Evolutionary conservation across 306 rosid genomes (phyloP).

Genomic region (Prinsepia uniflora): DNA sequence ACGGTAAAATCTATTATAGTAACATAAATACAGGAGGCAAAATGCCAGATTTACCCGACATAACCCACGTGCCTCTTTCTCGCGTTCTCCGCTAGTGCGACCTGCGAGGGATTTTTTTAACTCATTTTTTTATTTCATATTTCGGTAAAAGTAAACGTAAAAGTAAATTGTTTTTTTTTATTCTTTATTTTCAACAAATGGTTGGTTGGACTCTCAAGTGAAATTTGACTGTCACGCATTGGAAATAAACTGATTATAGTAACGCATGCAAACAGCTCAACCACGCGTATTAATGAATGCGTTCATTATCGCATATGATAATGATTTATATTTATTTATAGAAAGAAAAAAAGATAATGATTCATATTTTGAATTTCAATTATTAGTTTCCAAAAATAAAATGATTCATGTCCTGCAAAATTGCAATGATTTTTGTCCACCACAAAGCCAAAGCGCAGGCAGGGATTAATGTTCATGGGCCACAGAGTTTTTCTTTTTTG

Average conservation of each 20-base stretch:
- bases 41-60: constrained; percentile 27
- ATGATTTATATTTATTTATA: no score
- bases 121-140: not conserved
- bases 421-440: not conserved
- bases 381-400: not conserved
- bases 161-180: no score
- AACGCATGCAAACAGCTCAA: not conserved
- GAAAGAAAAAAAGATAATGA: no score
- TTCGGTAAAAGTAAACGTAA: no score
- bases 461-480: not conserved
- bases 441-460: not conserved
- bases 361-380: not conserved
- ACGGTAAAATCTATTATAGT: not conserved
- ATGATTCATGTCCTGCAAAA: no score
- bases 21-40: not conserved
- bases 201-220: not conserved
- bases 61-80: constrained; percentile 26
- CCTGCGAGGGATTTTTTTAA: not conserved
- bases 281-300: not conserved
- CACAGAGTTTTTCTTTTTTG: not conserved
- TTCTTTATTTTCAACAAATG: no score
- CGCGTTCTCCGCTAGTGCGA: constrained; percentile 7
- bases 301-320: no score
- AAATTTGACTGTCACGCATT: not conserved
- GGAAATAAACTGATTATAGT: not conserved